phyloP scores from a whole-genome alignment of 1,284 basidiomycete species.

The Calocybe gambosa region DNA sequence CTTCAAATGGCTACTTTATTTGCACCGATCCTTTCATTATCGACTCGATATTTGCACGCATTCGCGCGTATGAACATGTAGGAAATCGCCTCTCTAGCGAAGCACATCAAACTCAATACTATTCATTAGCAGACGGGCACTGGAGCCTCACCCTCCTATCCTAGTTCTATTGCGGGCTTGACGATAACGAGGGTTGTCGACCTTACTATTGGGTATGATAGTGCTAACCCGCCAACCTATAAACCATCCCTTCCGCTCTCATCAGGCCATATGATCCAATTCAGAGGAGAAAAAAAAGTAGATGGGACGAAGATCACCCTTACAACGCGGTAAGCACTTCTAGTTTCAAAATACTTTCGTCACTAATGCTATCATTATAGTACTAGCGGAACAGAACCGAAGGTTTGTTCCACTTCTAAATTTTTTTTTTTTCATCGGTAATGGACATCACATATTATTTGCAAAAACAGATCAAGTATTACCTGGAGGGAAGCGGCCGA shows the following conservation, averaged over 20 bases:
- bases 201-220: constrained; percentile 71
- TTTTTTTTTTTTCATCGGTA: background rate
- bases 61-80: constrained; percentile 43
- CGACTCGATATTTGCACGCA: constrained; percentile 57
- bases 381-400: constrained; percentile 85
- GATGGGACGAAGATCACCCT: constrained; percentile 50
- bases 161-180: constrained; percentile 54
- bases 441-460: background rate
- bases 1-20: constrained; percentile 77
- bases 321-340: constrained; percentile 50
- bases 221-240: constrained; percentile 58
- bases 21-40: constrained; percentile 60
- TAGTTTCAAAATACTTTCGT: background rate
- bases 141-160: constrained; percentile 36
- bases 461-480: constrained; percentile 73
- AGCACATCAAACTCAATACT: background rate
- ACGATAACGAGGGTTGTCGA: constrained; percentile 61
- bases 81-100: background rate
- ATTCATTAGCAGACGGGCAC: background rate
- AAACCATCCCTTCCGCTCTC: constrained; percentile 64
- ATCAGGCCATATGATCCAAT: constrained; percentile 81
- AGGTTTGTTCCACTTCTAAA: constrained; percentile 49
- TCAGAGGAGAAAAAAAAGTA: constrained; percentile 45
- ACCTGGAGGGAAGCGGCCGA: constrained; percentile 68
- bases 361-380: constrained; percentile 27